Conservation (phyloP, 2,329 filamentous ascomycete species). For the Aspergillus sp. region DNA sequence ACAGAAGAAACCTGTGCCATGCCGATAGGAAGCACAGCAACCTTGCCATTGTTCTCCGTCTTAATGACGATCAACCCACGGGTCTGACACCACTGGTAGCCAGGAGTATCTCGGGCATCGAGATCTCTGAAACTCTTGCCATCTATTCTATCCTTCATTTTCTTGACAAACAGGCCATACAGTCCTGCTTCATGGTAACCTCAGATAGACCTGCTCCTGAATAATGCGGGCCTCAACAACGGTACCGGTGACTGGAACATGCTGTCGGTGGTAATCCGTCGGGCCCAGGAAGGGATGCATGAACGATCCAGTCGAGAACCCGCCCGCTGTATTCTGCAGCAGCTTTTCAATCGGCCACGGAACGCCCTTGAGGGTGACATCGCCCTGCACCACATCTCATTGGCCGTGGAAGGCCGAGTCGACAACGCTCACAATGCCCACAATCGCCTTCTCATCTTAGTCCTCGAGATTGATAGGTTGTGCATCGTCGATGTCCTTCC, state of each 20-base stretch:
- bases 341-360: constrained; percentile 23
- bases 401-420: constrained; percentile 32
- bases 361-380: neutral
- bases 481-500: too few relatives aligned
- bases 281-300: constrained; percentile 39
- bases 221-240: constrained; percentile 36
- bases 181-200: constrained; percentile 11
- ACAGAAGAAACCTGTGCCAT: constrained; percentile 44
- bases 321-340: constrained; percentile 18
- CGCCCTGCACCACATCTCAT: constrained; percentile 4
- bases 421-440: constrained; percentile 8
- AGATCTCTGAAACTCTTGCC: constrained; percentile 8
- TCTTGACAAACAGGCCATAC: too few relatives aligned
- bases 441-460: too few relatives aligned
- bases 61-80: constrained; percentile 38
- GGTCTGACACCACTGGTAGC: constrained; percentile 40
- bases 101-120: constrained; percentile 24
- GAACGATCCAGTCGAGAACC: constrained; percentile 30
- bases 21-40: constrained; percentile 42
- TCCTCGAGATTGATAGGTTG: too few relatives aligned
- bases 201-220: constrained; percentile 36
- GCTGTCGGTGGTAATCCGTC: constrained; percentile 40
- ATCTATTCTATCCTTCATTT: neutral
- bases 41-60: constrained; percentile 27
- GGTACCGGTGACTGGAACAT: constrained; percentile 35